These are phyloP conservation scores for Calophaca sinica DNA, from an alignment of 306 rosid species.

Conservation along the genomic window DNA sequence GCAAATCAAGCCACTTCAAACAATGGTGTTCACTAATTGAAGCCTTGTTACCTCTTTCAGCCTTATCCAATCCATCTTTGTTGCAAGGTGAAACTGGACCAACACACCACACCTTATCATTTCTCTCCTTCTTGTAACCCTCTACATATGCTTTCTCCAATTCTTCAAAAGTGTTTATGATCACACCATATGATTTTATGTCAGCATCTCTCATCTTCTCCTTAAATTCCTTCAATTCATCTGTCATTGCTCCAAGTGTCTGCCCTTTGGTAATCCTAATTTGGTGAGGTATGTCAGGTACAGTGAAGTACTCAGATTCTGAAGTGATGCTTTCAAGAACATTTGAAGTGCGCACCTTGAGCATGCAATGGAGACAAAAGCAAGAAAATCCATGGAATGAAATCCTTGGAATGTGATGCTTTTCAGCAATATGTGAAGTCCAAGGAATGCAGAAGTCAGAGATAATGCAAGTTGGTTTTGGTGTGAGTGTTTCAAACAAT, in stretches of 20 bases:
- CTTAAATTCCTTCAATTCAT: background rate
- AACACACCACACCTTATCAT: constrained; percentile 60
- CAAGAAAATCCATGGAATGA: constrained; percentile 53
- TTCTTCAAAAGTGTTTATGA: constrained; percentile 61
- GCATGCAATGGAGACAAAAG: constrained; percentile 45
- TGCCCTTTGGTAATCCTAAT: constrained; percentile 47
- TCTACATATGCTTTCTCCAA: constrained; percentile 53
- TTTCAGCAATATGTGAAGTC: constrained; percentile 56
- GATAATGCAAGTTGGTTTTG: constrained; percentile 63
- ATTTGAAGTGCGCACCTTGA: constrained; percentile 14
- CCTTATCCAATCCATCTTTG: constrained; percentile 53
- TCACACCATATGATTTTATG: constrained; percentile 47
- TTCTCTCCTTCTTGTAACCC: constrained; percentile 43
- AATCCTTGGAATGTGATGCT: constrained; percentile 60
- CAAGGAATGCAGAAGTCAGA: constrained; percentile 64
- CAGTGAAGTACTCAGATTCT: constrained; percentile 39
- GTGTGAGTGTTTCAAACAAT: constrained; percentile 44
- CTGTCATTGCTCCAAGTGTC: background rate
- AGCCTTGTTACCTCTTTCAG: constrained; percentile 63
- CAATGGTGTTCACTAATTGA: constrained; percentile 48
- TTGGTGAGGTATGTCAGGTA: constrained; percentile 50
- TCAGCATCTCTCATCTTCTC: constrained; percentile 36
- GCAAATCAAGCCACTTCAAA: constrained; percentile 62
- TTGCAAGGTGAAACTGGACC: constrained; percentile 66
- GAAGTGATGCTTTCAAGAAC: constrained; percentile 46